Conservation (phyloP, 169 alveolate species). For the Plasmodium gallinaceum region DNA sequence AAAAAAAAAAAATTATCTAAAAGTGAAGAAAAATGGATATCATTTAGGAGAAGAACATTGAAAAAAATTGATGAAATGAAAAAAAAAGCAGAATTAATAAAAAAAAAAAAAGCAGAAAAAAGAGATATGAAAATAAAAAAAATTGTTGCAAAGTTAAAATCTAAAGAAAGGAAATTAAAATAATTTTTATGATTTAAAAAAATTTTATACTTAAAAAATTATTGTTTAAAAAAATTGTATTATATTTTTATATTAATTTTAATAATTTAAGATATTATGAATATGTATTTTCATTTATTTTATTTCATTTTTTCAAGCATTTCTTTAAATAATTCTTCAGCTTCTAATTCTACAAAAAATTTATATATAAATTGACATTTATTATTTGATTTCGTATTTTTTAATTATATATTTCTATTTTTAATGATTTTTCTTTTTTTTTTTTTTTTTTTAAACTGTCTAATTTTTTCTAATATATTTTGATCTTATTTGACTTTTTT, state of each 20-base stretch:
- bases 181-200: too few relatives aligned
- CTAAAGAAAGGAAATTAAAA: constrained; percentile 10
- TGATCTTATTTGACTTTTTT: background rate
- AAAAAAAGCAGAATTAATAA: constrained; percentile 66
- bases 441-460: background rate
- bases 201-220: background rate
- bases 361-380: background rate
- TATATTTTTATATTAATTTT: too few relatives aligned
- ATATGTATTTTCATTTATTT: background rate
- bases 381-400: background rate
- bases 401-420: background rate
- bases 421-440: background rate
- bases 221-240: background rate
- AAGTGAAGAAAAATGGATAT: constrained; percentile 64
- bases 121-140: constrained; percentile 54
- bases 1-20: constrained; percentile 35
- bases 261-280: too few relatives aligned
- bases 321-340: constrained; percentile 41
- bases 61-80: constrained; percentile 76
- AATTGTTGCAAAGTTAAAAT: constrained; percentile 45
- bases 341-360: constrained; percentile 24
- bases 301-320: constrained; percentile 31
- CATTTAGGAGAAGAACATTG: constrained; percentile 63
- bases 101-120: constrained; percentile 51
- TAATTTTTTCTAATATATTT: background rate